Evolutionary conservation across 805 yeast genomes (phyloP).

Genomic region (Yamadazyma tumulicola): DNA sequence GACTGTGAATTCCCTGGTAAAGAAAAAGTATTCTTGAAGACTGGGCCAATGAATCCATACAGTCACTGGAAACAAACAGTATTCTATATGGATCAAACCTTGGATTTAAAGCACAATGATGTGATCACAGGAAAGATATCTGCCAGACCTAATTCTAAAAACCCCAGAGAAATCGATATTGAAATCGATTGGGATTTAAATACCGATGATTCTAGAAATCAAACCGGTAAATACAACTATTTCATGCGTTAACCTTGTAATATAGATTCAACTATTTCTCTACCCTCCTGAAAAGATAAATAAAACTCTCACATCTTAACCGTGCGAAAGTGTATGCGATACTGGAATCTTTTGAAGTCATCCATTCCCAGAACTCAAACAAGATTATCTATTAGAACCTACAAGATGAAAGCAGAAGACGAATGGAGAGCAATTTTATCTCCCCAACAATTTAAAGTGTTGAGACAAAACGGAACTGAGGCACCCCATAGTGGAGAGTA

Average conservation of each 20-base stretch:
- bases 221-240: constrained; percentile 59
- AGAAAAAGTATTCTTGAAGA: constrained; percentile 71
- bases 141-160: constrained; percentile 69
- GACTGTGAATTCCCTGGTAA: constrained; percentile 83
- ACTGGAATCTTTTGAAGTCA: background rate
- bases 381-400: constrained; percentile 1
- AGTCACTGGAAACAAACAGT: constrained; percentile 99
- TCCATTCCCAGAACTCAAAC: background rate
- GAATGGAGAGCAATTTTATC: constrained; percentile 81
- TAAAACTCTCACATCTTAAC: no score
- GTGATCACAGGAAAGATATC: constrained; percentile 65
- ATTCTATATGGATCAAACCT: constrained; percentile 79
- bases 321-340: no score
- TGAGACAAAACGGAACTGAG: constrained; percentile 74
- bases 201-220: constrained; percentile 49
- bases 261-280: no score
- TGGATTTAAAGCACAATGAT: constrained; percentile 77
- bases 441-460: constrained; percentile 74
- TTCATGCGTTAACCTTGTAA: constrained; percentile 54
- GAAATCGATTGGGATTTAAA: constrained; percentile 57
- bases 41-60: constrained; percentile 91
- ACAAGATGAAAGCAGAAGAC: constrained; percentile 33
- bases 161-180: constrained; percentile 90
- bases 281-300: no score
- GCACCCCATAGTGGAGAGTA: constrained; percentile 64